These are phyloP conservation scores for Hanseniaspora thailandica DNA, from an alignment of 805 yeast species.

Conservation along the genomic window DNA sequence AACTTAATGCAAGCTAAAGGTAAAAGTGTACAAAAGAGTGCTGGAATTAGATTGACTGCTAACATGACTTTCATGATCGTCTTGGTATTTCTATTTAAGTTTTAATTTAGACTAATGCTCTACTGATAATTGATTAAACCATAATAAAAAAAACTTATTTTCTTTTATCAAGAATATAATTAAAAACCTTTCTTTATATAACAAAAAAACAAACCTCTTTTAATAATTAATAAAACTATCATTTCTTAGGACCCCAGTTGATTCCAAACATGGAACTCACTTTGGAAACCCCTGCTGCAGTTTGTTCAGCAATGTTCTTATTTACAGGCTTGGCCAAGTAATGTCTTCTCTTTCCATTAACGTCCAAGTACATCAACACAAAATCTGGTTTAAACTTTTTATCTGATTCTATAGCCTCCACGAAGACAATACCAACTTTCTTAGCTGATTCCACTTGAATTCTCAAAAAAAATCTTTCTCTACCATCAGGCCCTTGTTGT, in stretches of 20 bases:
- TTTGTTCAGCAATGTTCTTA: constrained; percentile 30
- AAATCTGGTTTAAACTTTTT: constrained; percentile 56
- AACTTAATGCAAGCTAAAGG: neutral
- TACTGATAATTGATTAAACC: too few species aligned
- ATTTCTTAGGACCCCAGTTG: constrained; percentile 73
- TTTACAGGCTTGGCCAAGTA: constrained; percentile 58
- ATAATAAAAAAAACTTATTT: too few species aligned
- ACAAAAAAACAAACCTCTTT: neutral
- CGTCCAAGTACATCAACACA: constrained; percentile 62
- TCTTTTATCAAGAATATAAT: neutral
- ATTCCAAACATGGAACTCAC: constrained; percentile 61
- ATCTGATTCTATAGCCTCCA: constrained; percentile 63
- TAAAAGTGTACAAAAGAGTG: neutral
- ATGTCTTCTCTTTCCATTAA: constrained; percentile 55
- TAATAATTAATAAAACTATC: constrained; percentile 23
- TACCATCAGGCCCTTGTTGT: constrained; percentile 55
- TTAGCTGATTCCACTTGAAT: constrained; percentile 70
- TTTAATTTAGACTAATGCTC: too few species aligned
- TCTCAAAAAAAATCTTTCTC: constrained; percentile 70
- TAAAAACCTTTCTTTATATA: too few species aligned
- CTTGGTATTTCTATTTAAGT: too few species aligned
- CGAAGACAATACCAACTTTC: constrained; percentile 56
- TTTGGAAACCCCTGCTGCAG: neutral
- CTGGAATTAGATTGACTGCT: neutral
- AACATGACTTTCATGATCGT: neutral